Evolutionary conservation across 768 basidiomycete species (phyloP).

Genomic region (Russula compacta): DNA sequence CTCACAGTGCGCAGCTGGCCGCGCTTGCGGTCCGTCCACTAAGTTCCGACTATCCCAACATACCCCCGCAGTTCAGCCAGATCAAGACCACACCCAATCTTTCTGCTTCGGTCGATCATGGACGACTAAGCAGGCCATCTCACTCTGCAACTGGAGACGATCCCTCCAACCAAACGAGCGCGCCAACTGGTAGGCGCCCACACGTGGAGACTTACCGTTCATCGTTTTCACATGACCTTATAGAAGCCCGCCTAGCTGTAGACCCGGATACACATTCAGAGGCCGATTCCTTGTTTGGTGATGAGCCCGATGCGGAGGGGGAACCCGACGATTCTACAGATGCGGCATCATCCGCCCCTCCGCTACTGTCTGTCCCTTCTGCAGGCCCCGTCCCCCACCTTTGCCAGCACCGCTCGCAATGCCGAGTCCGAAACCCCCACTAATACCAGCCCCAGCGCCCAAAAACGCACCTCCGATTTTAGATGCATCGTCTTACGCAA

Average conservation of each 20-base stretch:
- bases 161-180: not conserved
- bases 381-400: constrained; percentile 13
- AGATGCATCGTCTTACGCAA: constrained; percentile 46
- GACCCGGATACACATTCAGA: constrained; percentile 64
- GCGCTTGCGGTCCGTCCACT: constrained; percentile 70
- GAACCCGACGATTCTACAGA: constrained; percentile 26
- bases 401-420: constrained; percentile 17
- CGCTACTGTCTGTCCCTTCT: constrained; percentile 12
- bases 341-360: not conserved
- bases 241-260: constrained; percentile 10
- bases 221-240: not conserved
- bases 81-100: not conserved
- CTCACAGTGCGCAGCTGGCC: constrained; percentile 80
- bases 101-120: constrained; percentile 1
- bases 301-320: constrained; percentile 61
- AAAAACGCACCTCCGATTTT: constrained; percentile 74
- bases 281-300: constrained; percentile 84
- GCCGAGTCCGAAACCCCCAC: constrained; percentile 51
- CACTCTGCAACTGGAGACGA: constrained; percentile 2
- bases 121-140: not conserved
- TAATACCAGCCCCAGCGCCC: constrained; percentile 40
- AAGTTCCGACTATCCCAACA: constrained; percentile 26
- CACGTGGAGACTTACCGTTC: not conserved
- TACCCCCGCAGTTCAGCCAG: constrained; percentile 19
- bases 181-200: not conserved